These are phyloP conservation scores for Phlyctochytrium arcticum DNA, from an alignment of 192 early-diverging fungal species.

Conservation along the genomic window DNA sequence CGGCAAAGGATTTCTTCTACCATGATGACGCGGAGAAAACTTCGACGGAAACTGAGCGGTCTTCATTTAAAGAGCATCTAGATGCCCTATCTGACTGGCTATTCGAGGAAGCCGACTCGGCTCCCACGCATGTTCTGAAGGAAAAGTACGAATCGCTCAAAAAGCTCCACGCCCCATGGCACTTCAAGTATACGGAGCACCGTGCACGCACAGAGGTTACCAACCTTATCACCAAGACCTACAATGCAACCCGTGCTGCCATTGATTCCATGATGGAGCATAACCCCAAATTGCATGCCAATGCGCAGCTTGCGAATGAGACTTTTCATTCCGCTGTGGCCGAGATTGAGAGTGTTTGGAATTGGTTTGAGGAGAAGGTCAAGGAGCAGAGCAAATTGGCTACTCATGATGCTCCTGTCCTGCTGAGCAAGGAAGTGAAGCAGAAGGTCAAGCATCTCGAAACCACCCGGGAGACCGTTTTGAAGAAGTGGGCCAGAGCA, in stretches of 20 bases:
- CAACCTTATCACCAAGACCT: background rate
- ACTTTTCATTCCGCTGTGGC: too few species aligned
- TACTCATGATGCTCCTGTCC: conserved; percentile 59
- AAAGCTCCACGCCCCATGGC: conserved; percentile 40
- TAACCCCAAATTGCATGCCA: background rate
- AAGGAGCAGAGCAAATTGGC: conserved; percentile 55
- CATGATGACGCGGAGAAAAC: conserved; percentile 67
- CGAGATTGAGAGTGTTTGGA: conserved; percentile 7
- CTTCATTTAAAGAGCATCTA: conserved; percentile 51
- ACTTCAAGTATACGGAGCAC: conserved; percentile 47
- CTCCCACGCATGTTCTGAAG: conserved; percentile 42
- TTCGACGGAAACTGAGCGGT: conserved; percentile 70
- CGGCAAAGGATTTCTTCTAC: conserved; percentile 73
- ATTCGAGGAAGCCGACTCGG: conserved; percentile 72
- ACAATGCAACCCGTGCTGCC: background rate
- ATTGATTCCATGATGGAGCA: background rate
- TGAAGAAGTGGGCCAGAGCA: too few species aligned
- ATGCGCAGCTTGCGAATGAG: background rate
- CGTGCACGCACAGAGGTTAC: conserved; percentile 47
- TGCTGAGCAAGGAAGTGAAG: conserved; percentile 35
- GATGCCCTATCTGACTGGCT: conserved; percentile 77
- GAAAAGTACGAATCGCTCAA: conserved; percentile 36
- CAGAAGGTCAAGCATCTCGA: conserved; percentile 12
- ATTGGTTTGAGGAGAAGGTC: conserved; percentile 64
- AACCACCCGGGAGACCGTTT: too few species aligned